Conservation (phyloP, 371 early-diverging fungal species). For the Dipsacomyces acuminosporus region DNA sequence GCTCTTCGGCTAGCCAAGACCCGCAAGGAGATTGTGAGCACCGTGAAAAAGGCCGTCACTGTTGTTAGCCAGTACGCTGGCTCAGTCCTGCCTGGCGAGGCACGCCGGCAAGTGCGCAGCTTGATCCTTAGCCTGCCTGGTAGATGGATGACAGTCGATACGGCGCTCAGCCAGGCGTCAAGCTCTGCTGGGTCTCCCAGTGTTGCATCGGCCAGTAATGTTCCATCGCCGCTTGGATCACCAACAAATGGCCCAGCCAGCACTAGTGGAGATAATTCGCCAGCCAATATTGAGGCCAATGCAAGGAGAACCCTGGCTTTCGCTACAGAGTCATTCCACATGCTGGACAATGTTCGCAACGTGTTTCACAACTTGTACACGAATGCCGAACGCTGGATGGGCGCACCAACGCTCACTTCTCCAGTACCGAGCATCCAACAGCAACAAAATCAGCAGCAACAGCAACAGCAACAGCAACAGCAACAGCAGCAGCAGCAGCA, state of each 20-base stretch:
- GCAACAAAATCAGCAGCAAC: not conserved
- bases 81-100: constrained; percentile 78
- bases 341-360: constrained; percentile 71
- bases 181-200: constrained; percentile 20
- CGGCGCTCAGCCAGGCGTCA: constrained; percentile 20
- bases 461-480: not conserved
- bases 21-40: constrained; percentile 79
- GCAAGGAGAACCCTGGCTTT: constrained; percentile 66
- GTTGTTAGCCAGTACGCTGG: constrained; percentile 85
- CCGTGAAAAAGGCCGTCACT: constrained; percentile 81
- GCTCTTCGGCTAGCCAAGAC: constrained; percentile 51
- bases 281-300: constrained; percentile 54
- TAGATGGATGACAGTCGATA: constrained; percentile 69
- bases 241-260: constrained; percentile 50
- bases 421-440: not conserved
- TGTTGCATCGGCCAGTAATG: not conserved
- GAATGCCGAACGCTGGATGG: constrained; percentile 73
- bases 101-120: constrained; percentile 73
- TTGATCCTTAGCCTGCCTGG: constrained; percentile 82
- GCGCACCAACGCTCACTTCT: constrained; percentile 1
- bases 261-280: constrained; percentile 42
- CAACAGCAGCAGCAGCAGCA: not conserved
- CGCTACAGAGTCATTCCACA: constrained; percentile 76
- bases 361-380: constrained; percentile 78
- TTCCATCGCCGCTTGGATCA: constrained; percentile 32